phyloP scores from a whole-genome alignment of 176 grass and related monocot species.

The Leersia perrieri region DNA sequence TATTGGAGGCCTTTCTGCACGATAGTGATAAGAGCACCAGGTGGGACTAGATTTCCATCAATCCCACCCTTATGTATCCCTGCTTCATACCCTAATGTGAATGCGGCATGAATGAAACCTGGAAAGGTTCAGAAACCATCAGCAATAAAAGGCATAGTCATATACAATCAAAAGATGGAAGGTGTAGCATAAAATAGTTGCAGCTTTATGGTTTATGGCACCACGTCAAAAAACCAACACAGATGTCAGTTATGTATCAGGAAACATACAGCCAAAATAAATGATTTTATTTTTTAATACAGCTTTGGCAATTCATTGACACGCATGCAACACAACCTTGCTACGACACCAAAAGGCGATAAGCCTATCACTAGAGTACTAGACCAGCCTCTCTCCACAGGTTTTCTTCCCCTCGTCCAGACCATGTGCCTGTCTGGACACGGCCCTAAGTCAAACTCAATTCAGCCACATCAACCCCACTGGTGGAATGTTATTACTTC shows the following conservation, averaged over 20 bases:
- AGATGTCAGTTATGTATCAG: background rate
- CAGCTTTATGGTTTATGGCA: background rate
- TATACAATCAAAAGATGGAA: background rate
- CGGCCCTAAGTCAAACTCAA: background rate
- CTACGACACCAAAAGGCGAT: background rate
- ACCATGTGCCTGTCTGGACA: background rate
- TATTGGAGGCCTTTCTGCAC: conserved; percentile 97
- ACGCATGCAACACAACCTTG: background rate
- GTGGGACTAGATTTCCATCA: conserved; percentile 83
- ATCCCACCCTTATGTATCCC: conserved; percentile 80
- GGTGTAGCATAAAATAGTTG: background rate
- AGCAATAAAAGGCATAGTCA: conserved; percentile 1
- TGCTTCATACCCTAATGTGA: conserved; percentile 88
- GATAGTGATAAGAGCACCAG: conserved; percentile 82
- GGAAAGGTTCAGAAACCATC: conserved; percentile 37
- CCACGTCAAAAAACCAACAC: background rate
- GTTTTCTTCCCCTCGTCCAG: background rate
- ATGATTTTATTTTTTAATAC: background rate
- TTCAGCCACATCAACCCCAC: background rate
- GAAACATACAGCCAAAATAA: background rate
- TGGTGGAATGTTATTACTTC: background rate
- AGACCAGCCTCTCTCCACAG: background rate
- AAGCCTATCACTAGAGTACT: background rate
- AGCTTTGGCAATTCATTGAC: background rate
- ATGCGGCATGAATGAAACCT: conserved; percentile 90